Evolutionary conservation across 495 filamentous ascomycete genomes (phyloP), one percentile per base, ranked within the genome.

Genomic region (Monascus purpureus): DNA sequence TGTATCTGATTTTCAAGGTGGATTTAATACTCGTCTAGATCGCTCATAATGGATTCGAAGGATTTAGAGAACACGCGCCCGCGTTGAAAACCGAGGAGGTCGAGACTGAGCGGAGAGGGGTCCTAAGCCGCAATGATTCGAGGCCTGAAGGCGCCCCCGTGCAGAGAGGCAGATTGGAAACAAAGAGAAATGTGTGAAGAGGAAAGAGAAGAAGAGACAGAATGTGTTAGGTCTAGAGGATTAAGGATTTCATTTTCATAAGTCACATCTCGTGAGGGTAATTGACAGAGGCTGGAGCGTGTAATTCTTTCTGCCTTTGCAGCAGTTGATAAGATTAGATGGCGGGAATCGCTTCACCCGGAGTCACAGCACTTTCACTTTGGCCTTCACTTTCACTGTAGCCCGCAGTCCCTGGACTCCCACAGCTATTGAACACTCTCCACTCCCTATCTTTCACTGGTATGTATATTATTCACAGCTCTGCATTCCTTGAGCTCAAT

Each of bases 11-110:
- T 13, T 28, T 33, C 8, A 7, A 18, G 5, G 14, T 16, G 8
- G 14, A 7, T 14, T 28, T 5, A 13, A 31, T 72, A 88, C 83
- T 72, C 73, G 57, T 92, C 83, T 34, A 92, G 70, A 46, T 92
- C 83, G 51, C 83, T 88, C 82, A 88, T 92, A 15, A 36, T 73
- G 56, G 31, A n/a, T 36, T 18, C 35, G 25, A 27, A 25, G n/a
- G n/a, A n/a, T n/a, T n/a, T n/a, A n/a, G n/a, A n/a, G n/a, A n/a
- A n/a, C n/a, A n/a, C n/a, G n/a, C n/a, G n/a, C n/a, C n/a, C n/a
- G n/a, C n/a, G n/a, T n/a, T n/a, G n/a, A n/a, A n/a, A n/a, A n/a
- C n/a, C n/a, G n/a, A n/a, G n/a, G n/a, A n/a, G n/a, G n/a, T n/a
- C n/a, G n/a, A n/a, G n/a, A n/a, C n/a, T n/a, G n/a, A n/a, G 28